Base-by-base conservation (phyloP, 2,329 filamentous ascomycete genomes). In the Didymellaceae sp. region DNA sequence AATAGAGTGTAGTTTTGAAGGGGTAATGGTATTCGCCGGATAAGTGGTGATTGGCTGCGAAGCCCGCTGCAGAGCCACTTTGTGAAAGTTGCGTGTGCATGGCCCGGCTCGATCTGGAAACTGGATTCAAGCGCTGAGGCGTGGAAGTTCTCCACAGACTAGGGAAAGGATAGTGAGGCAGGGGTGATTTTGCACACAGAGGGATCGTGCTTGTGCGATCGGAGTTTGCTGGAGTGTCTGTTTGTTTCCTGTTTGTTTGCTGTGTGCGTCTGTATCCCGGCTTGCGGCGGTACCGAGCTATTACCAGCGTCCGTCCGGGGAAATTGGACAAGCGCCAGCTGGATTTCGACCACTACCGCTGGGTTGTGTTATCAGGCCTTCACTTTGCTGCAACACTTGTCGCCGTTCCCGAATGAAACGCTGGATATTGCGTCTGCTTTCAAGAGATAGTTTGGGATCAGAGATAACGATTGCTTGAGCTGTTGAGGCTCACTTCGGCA, bases 1-100 rank as follows among this genome's bases (percentile, higher is more conserved):
- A 68, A 68, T 55, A 30, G 38, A 48, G 52, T 55, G 57, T 35
- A 44, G 47, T 51, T 51, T 51, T 45, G 41, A 31, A 51, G 48
- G 48, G 48, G 48, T 52, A 52, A 52, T 52, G 30, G n/a, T 37
- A 31, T 46, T 37, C 22, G 4, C 7, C 14, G 11, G 37, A 43
- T 52, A 43, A 48, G 40, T 37, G 33, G 16, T 45, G 30, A 54
- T 52, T 58, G 45, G 57, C 44, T 30, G 26, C 33, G 35, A 34
- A 32, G 11, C 3, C 28, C 24, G 24, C 24, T 6, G 11, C 7
- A 25, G 7, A 25, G 30, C 35, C 25, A 10, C 31, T 34, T 33
- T 37, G 26, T 13, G 8, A 11, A 30, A 11, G 8, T 30, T 30
- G 26, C 13, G 8, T 5, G 8, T 13, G n/a, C n/a, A 32, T 32